Base-by-base conservation (phyloP, 1,284 basidiomycete species). In the Pisolithus thermaeus region DNA sequence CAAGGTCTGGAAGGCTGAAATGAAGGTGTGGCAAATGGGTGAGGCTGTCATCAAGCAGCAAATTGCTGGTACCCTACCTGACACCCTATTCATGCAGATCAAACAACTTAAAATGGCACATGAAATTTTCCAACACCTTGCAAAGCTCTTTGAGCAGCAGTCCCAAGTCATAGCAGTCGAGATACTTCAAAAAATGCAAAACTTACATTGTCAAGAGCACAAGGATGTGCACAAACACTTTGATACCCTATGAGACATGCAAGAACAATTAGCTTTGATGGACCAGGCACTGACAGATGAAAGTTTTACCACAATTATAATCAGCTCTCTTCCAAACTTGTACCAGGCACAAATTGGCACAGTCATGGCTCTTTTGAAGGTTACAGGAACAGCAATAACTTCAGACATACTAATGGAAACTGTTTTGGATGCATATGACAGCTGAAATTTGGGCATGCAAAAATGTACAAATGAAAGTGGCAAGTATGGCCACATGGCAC, bases 11-110 rank as follows among this genome's bases (percentile, higher is more conserved):
- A 4, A 3, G 0, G 38, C n/a, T 7, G 39, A 44, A 7, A 6
- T 44, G 12, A 38, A 42, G 6, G 32, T 30, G 7, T 52, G 51
- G 51, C 0, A 12, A 3, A 52, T 27, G 22, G 16, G 22, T 1
- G 58, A 67, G 36, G 63, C 65, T 8, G 53, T 63, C 20, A 57
- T 62, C 38, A 65, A 66, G 40, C 61, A 66, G 25, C 59, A 60
- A 27, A 65, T 67, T 42, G 59, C 58, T 4, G 50, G 52, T 14
- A 63, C 60, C 5, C 61, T 67, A 38, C 61, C 59, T 1, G 61
- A 67, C 52, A 62, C 60, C 47, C 54, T 64, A 4, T 64, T 68
- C 50, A 60, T 62, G 53, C 59, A 61, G 46, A 57, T 66, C 49
- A 44, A 50, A n/a, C 25, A 35, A 37, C 57, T 59, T 37, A 23